Evolutionary conservation across 257 asterid species (phyloP).

Genomic region (Gentiana macrophylla): DNA sequence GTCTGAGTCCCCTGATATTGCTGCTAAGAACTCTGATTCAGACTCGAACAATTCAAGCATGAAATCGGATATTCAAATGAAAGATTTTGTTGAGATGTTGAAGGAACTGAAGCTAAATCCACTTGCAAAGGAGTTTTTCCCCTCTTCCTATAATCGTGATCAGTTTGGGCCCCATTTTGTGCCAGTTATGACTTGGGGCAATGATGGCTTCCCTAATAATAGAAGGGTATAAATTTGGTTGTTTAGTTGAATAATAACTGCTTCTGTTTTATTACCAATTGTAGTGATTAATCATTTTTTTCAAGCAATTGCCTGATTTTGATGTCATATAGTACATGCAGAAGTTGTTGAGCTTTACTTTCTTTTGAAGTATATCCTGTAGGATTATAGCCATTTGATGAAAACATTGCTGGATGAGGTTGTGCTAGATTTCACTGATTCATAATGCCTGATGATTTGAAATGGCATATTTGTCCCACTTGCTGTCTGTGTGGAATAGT

Average conservation of each 20-base stretch:
- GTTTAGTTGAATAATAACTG: neutral
- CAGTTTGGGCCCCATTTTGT: slow-evolving; percentile 42
- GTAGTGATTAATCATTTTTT: no score
- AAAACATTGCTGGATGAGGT: no score
- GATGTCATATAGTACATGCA: no score
- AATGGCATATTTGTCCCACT: no score
- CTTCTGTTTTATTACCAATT: no score
- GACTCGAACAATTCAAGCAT: slow-evolving; percentile 29
- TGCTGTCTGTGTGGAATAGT: no score
- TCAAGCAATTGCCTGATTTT: no score
- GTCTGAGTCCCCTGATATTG: slow-evolving; percentile 20
- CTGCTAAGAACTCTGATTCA: slow-evolving; percentile 42
- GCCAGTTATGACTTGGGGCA: slow-evolving; percentile 34
- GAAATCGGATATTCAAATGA: slow-evolving; percentile 54
- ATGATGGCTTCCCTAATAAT: slow-evolving; percentile 43
- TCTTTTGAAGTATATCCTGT: no score
- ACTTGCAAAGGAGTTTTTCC: slow-evolving; percentile 80
- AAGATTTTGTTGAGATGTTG: slow-evolving; percentile 59
- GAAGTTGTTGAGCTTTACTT: no score
- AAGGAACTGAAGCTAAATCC: slow-evolving; percentile 81
- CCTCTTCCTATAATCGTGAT: slow-evolving; percentile 53
- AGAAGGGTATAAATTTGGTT: slow-evolving; percentile 51
- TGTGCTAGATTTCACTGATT: no score
- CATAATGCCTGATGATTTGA: no score
- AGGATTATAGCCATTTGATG: no score